Conservation (phyloP, 257 asterid genomes). For the Parsonsia alboflavescens region DNA sequence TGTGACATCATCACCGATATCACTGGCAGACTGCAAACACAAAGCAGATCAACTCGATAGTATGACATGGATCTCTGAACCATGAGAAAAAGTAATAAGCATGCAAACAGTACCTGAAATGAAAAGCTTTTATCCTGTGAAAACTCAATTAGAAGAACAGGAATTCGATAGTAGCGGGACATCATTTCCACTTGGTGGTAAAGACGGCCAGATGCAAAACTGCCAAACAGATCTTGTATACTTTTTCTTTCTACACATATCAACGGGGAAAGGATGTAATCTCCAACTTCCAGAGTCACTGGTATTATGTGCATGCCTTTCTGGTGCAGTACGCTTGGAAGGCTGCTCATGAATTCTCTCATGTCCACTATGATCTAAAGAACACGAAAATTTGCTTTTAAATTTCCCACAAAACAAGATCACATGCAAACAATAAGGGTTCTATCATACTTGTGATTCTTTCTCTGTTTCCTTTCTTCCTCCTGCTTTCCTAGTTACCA, state of each 20-base stretch:
- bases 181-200: slow-evolving; percentile 96
- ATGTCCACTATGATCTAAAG: slow-evolving; percentile 91
- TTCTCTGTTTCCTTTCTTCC: slow-evolving; percentile 79
- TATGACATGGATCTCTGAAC: background rate
- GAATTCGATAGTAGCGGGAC: slow-evolving; percentile 90
- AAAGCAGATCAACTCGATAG: slow-evolving; percentile 4
- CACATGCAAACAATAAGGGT: background rate
- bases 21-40: slow-evolving; percentile 71
- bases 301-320: slow-evolving; percentile 90
- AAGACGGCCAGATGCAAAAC: slow-evolving; percentile 95
- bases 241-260: slow-evolving; percentile 96
- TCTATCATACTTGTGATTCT: slow-evolving; percentile 60
- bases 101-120: slow-evolving; percentile 55
- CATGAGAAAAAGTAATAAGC: slow-evolving; percentile 9
- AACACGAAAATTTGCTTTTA: slow-evolving; percentile 5
- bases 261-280: slow-evolving; percentile 87
- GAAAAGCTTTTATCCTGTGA: slow-evolving; percentile 98
- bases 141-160: slow-evolving; percentile 94
- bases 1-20: slow-evolving; percentile 88
- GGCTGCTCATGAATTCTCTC: slow-evolving; percentile 99
- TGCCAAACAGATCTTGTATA: slow-evolving; percentile 84
- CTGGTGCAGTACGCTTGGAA: slow-evolving; percentile 92
- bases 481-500: slow-evolving; percentile 84
- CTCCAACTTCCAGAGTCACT: slow-evolving; percentile 96
- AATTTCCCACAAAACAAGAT: background rate